Percentiles rank a stretch among this genome's conserved stretches.
Evolutionary conservation across 2,329 filamentous ascomycete genomes (phyloP).

Genomic region (Fusarium phyllophilum): DNA sequence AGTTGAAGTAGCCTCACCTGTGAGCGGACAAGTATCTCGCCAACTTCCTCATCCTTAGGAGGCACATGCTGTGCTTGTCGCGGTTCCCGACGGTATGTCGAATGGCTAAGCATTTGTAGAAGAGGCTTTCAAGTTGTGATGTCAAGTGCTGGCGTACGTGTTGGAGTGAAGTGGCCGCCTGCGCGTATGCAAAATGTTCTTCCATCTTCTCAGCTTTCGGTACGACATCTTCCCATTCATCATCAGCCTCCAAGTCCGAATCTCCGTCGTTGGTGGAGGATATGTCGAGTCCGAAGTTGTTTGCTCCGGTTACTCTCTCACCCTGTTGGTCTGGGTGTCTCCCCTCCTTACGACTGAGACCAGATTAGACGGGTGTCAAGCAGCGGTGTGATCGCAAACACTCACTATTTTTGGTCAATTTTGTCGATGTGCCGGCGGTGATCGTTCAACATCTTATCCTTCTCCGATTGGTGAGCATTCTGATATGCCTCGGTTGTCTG

Average conservation of each 20-base stretch:
- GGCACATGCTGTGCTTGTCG: not conserved
- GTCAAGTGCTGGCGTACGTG: not conserved
- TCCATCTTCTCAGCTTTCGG: not conserved
- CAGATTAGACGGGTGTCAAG: not conserved
- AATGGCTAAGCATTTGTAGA: not conserved
- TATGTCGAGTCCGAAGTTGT: not conserved
- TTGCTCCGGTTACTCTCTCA: accelerated
- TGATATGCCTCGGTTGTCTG: not conserved
- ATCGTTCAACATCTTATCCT: not conserved
- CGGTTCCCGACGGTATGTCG: not conserved
- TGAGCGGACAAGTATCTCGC: not conserved
- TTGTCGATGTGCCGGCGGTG: not conserved
- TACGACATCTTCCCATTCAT: not conserved
- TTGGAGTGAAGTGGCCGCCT: not conserved
- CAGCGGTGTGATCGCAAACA: not conserved
- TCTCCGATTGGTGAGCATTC: not conserved
- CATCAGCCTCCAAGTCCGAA: not conserved
- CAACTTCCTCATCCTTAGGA: not conserved
- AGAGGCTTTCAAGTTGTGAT: not conserved
- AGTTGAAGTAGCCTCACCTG: not conserved
- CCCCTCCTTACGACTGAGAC: not conserved
- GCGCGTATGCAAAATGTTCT: not conserved
- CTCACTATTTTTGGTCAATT: not conserved
- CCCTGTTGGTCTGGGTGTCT: not conserved
- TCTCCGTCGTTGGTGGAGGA: not conserved